Conservation (phyloP, 2,329 filamentous ascomycete species). For the Monosporascus sp. region DNA sequence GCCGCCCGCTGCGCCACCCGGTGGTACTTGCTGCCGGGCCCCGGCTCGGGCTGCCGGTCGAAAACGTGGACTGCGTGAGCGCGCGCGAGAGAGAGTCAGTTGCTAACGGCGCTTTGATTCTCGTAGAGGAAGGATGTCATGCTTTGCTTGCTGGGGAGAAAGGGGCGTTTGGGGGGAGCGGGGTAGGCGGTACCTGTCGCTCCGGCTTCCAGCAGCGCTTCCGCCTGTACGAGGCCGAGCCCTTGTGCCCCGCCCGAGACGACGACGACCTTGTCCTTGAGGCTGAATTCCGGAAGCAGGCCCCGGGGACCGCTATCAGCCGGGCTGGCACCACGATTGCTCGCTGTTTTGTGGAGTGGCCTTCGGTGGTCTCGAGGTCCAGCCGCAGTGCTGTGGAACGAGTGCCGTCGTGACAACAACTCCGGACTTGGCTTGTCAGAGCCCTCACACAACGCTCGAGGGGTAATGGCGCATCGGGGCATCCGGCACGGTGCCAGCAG, state of each 20-base stretch:
- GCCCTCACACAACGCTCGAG: neutral
- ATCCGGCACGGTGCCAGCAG: neutral
- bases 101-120: neutral
- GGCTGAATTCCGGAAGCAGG: constrained; percentile 65
- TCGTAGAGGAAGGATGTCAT: too few species aligned
- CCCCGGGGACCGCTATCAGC: constrained; percentile 2
- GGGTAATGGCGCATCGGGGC: too few species aligned
- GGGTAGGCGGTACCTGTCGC: too few species aligned
- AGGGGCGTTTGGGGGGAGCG: too few species aligned
- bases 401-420: neutral
- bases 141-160: neutral
- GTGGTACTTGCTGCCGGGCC: constrained; percentile 53
- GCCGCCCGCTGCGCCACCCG: constrained; percentile 58
- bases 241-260: constrained; percentile 75
- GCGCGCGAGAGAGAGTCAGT: neutral
- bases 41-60: constrained; percentile 55
- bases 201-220: constrained; percentile 75
- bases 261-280: constrained; percentile 67
- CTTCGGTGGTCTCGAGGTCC: neutral
- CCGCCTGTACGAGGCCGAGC: constrained; percentile 70
- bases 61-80: constrained; percentile 58
- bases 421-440: neutral
- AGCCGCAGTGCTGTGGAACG: neutral
- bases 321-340: neutral
- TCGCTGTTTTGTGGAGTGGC: neutral